Base-by-base conservation (phyloP, 1,284 basidiomycete genomes). In the Malassezia equina region DNA sequence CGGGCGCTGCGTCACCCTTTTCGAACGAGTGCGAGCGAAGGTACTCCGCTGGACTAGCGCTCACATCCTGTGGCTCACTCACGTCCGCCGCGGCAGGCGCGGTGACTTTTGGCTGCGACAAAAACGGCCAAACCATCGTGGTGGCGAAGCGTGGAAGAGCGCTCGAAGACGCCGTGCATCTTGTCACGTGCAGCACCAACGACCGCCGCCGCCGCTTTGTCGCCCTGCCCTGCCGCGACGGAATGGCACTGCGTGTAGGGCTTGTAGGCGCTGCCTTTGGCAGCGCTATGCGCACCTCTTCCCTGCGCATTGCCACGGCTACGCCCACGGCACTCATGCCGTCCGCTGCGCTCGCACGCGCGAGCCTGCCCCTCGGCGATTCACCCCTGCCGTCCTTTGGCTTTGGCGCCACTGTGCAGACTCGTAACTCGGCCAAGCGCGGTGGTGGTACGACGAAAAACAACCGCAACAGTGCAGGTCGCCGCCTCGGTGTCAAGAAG, bases 401-500 rank as follows among this genome's bases (percentile, higher is more conserved):
- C 2, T 71, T 69, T 42, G 69, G 64, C 33, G 66, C 52, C n/a
- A 61, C 66, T 8, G 60, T 73, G 23, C 72, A 74, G 56, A 68
- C 65, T 9, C 64, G 72, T 55, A 71, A 74, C 60, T 73, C 72
- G 41, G 68, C 72, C 41, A 74, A 74, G 61, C 62, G 71, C 28
- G 72, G 69, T 12, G 70, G 71, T 49, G 72, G 72, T 52, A 65
- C 64, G 12, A 67, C 72, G 23, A 71, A 73, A 63, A 74, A 74
- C 62, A 70, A 69, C 56, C 59, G 71, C 33, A 74, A 73, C 57
- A 70, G 67, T 47, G 60, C 66, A 24, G 71, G 72, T 60, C 69
- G 67, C 56, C 62, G 72, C 27, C 57, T 74, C 15, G 72, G 72
- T 52, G 65, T 71, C 50, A 74, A 74, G 62, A 58, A 65, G 45